Percentiles rank a stretch among this genome's conserved stretches.
Conservation (phyloP, 345 rosid species). For the Mercurialis annua region DNA sequence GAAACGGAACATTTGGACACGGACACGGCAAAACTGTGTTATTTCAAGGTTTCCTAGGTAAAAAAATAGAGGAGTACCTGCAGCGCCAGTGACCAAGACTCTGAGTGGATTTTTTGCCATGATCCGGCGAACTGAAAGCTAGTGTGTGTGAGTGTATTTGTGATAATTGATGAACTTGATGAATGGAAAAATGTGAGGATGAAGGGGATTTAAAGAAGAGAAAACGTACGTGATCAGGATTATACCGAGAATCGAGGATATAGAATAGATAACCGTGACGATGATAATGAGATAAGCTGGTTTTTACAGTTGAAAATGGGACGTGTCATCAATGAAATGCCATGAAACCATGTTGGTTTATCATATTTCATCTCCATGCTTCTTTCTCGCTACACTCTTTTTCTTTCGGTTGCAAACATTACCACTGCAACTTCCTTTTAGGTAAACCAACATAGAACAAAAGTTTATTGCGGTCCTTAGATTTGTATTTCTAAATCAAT, state of each 20-base stretch:
- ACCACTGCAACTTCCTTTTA: too few relatives aligned
- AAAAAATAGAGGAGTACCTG: slow-evolving; percentile 15
- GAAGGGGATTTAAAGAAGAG: slow-evolving; percentile 13
- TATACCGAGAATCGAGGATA: slow-evolving; percentile 19
- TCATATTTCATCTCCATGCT: slow-evolving; percentile 5
- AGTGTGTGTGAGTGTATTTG: neutral
- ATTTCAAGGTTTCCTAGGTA: too few relatives aligned
- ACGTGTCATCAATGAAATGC: neutral
- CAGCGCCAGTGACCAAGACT: slow-evolving; percentile 37
- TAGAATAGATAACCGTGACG: slow-evolving; percentile 12
- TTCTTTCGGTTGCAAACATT: too few relatives aligned
- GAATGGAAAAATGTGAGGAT: neutral
- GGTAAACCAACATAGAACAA: too few relatives aligned
- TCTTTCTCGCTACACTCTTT: neutral
- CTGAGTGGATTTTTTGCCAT: slow-evolving; percentile 25
- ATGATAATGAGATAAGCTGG: neutral
- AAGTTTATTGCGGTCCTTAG: too few relatives aligned
- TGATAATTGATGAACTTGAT: too few relatives aligned
- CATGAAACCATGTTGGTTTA: neutral
- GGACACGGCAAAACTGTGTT: too few relatives aligned
- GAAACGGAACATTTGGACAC: neutral
- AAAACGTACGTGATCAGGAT: slow-evolving; percentile 1
- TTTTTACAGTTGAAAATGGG: neutral
- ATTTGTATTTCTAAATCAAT: too few relatives aligned
- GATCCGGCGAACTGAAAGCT: neutral